Conservation (phyloP, 768 basidiomycete species). For the Bullera alba region DNA sequence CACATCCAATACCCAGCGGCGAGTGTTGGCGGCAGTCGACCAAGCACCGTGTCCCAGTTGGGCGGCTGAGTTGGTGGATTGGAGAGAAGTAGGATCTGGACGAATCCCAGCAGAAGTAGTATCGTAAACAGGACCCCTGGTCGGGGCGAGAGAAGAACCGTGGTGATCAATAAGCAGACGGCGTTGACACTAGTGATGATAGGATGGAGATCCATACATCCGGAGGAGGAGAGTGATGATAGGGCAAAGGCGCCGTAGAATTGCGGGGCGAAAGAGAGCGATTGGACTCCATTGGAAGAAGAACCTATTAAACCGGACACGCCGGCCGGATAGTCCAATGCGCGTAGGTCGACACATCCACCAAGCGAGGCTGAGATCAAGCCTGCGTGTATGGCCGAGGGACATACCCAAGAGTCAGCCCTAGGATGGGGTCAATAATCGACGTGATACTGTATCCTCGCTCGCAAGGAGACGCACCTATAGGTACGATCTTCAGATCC, state of each 20-base stretch:
- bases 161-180: conserved; percentile 19
- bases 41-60: conserved; percentile 24
- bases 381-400: conserved; percentile 29
- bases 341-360: conserved; percentile 22
- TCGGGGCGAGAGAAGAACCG: conserved; percentile 19
- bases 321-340: conserved; percentile 10
- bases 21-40: conserved; percentile 14
- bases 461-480: no score
- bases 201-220: conserved; percentile 25
- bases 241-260: conserved; percentile 29
- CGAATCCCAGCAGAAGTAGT: conserved; percentile 23
- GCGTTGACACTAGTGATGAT: conserved; percentile 29
- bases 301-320: conserved; percentile 10
- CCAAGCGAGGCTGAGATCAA: conserved; percentile 19
- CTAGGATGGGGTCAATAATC: conserved; percentile 10
- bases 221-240: conserved; percentile 2
- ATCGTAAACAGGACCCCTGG: conserved; percentile 14
- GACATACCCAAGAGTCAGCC: conserved; percentile 39
- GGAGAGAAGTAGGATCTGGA: conserved; percentile 28
- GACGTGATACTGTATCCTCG: neutral
- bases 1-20: conserved; percentile 32
- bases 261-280: conserved; percentile 14
- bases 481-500: conserved; percentile 17
- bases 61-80: conserved; percentile 21
- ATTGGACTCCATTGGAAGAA: conserved; percentile 11